Evolutionary conservation across 495 filamentous ascomycete genomes (phyloP).

Genomic region (Xylaria nigripes): DNA sequence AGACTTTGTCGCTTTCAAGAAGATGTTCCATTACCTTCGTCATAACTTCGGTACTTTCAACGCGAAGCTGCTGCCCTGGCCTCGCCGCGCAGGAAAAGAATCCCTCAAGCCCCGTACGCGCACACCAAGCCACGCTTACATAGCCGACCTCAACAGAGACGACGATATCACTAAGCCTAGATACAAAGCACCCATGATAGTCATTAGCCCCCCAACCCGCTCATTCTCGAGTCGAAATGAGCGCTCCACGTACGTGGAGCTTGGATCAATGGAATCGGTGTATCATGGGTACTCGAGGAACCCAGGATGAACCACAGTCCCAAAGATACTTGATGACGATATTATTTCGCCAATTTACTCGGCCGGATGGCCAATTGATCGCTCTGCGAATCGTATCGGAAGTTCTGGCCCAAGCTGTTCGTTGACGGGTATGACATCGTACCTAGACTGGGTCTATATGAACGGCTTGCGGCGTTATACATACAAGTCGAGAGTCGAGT

Average conservation of each 20-base stretch:
- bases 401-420: background rate
- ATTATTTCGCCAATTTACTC: too few species aligned
- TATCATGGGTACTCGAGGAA: background rate
- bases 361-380: too few species aligned
- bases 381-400: too few species aligned
- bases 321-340: background rate
- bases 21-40: background rate
- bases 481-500: too few species aligned
- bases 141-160: background rate
- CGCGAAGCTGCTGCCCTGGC: too few species aligned
- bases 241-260: background rate
- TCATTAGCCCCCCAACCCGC: background rate
- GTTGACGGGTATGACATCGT: too few species aligned
- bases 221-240: background rate
- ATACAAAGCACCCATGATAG: background rate
- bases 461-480: too few species aligned
- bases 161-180: background rate
- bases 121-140: conserved; percentile 2
- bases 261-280: background rate
- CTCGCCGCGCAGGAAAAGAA: background rate
- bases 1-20: conserved; percentile 3
- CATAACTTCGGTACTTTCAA: too few species aligned
- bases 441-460: too few species aligned
- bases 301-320: background rate
- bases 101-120: background rate